Base-by-base conservation (phyloP, 2,329 filamentous ascomycete species). In the Pestalotiopsis fici region DNA sequence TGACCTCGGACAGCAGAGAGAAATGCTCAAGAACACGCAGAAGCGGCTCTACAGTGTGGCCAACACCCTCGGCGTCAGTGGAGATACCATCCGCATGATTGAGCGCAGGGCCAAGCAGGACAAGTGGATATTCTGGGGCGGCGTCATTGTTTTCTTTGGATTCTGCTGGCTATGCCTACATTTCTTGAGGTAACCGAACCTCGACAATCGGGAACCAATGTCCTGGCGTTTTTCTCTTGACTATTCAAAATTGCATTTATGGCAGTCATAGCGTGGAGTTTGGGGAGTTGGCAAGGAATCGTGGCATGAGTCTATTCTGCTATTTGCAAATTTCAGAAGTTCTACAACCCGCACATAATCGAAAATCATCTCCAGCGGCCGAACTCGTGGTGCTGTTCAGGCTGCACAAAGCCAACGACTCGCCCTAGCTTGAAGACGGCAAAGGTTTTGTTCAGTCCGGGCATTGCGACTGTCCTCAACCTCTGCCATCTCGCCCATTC, bases 1-100 rank as follows among this genome's bases (percentile, higher is more conserved):
- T 6, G 95, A 98, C 80, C 80, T 99, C 66, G 92, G 93, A 3
- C 88, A 96, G 75, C 96, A 99, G 83, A 88, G 93, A 65, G 95
- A 98, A 78, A 95, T 98, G 83, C 85, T 99, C 70, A 99, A 99
- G 83, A 93, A 91, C 64, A 98, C 96, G 25, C 96, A 99, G 81
- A 91, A 91, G 78, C 90, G 90, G 77, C 84, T 99, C 62, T 98
- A 98, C 77, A 95, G 89, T 73, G 94, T 98, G 23, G 96, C 93
- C 6, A 98, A 97, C 77, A 98, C 96, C 25, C 82, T 99, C 60
- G 96, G 96, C 0, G 88, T 99, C 68, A 97, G 93, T 75, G 95
- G 95, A 23, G 95, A 98, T 78, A 99, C 96, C 2, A 99, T 99
- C 71, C 90, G 96, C 59, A 98, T 96, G 94, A 92, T 99, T 55